Evolutionary conservation across 2,329 filamentous ascomycete species (phyloP).

Genomic region (Mycosphaerella arachidis): DNA sequence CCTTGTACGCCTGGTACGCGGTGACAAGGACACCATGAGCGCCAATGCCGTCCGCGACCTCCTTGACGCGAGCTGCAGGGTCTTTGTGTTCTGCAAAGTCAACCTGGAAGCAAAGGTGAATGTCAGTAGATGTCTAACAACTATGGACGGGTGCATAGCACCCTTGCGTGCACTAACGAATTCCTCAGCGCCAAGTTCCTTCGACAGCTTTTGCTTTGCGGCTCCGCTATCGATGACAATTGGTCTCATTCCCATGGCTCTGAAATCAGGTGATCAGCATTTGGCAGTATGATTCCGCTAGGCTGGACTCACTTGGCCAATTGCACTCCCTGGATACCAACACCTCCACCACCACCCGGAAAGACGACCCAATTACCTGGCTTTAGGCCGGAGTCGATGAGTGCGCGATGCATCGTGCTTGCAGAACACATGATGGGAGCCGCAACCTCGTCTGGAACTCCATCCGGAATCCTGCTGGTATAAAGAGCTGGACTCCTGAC

Average conservation of each 20-base stretch:
- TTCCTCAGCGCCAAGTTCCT: slow-evolving; percentile 50
- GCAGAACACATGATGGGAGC: slow-evolving; percentile 59
- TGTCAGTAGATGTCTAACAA: too few species aligned
- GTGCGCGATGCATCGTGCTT: slow-evolving; percentile 54
- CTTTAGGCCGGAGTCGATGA: slow-evolving; percentile 48
- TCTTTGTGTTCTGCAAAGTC: slow-evolving; percentile 47
- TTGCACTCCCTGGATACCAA: slow-evolving; percentile 55
- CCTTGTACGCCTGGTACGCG: slow-evolving; percentile 35
- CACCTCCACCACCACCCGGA: slow-evolving; percentile 51
- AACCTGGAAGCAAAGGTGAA: too few species aligned
- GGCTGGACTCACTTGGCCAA: slow-evolving; percentile 13
- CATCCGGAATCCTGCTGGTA: slow-evolving; percentile 53
- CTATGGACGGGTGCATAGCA: too few species aligned
- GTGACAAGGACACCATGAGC: slow-evolving; percentile 43
- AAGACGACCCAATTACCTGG: slow-evolving; percentile 54
- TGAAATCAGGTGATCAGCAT: slow-evolving; percentile 6
- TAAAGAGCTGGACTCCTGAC: slow-evolving; percentile 53
- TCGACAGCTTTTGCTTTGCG: slow-evolving; percentile 43
- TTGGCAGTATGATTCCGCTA: neutral
- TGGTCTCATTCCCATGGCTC: slow-evolving; percentile 53
- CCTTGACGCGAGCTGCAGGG: slow-evolving; percentile 41
- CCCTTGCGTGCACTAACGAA: slow-evolving; percentile 38
- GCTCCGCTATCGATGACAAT: slow-evolving; percentile 53
- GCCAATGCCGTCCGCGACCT: slow-evolving; percentile 45
- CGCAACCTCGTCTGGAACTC: slow-evolving; percentile 51